Percentiles rank a stretch among this genome's conserved stretches.
phyloP scores from a whole-genome alignment of 805 yeast genomes.

The Sugiyamaella valdiviana region DNA sequence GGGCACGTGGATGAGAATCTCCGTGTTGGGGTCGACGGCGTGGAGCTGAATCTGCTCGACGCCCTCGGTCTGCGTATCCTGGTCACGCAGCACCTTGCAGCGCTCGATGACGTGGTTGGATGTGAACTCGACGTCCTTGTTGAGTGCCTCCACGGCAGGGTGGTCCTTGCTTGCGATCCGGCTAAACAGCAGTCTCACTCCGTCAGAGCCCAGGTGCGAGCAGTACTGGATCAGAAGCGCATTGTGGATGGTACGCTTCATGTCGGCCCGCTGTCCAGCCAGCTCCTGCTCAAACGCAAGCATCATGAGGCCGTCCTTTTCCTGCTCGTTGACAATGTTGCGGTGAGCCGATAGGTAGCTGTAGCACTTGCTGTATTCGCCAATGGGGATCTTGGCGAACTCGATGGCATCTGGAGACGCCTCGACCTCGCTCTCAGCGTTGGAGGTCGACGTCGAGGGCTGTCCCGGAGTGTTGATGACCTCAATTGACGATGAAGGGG shows the following conservation, averaged over 20 bases:
- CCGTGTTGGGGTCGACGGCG: slow-evolving; percentile 77
- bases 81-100: slow-evolving; percentile 59
- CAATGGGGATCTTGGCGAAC: slow-evolving; percentile 53
- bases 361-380: slow-evolving; percentile 46
- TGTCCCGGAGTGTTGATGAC: slow-evolving; percentile 29
- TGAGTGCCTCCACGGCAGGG: slow-evolving; percentile 66
- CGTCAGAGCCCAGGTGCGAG: slow-evolving; percentile 37
- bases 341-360: slow-evolving; percentile 50
- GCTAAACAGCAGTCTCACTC: slow-evolving; percentile 61
- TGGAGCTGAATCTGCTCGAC: slow-evolving; percentile 64
- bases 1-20: slow-evolving; percentile 67
- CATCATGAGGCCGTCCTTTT: slow-evolving; percentile 90
- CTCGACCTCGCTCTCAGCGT: slow-evolving; percentile 20
- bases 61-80: slow-evolving; percentile 31
- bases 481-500: slow-evolving; percentile 25
- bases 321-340: slow-evolving; percentile 68
- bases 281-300: slow-evolving; percentile 81
- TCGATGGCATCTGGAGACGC: slow-evolving; percentile 57
- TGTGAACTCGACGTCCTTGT: slow-evolving; percentile 68
- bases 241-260: slow-evolving; percentile 70
- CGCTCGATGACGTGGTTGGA: slow-evolving; percentile 68
- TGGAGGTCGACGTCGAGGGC: slow-evolving; percentile 7
- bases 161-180: slow-evolving; percentile 47
- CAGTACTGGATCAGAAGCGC: slow-evolving; percentile 74
- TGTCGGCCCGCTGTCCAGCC: slow-evolving; percentile 46